Conservation (phyloP, 345 rosid genomes). For the Psidium guajava region DNA sequence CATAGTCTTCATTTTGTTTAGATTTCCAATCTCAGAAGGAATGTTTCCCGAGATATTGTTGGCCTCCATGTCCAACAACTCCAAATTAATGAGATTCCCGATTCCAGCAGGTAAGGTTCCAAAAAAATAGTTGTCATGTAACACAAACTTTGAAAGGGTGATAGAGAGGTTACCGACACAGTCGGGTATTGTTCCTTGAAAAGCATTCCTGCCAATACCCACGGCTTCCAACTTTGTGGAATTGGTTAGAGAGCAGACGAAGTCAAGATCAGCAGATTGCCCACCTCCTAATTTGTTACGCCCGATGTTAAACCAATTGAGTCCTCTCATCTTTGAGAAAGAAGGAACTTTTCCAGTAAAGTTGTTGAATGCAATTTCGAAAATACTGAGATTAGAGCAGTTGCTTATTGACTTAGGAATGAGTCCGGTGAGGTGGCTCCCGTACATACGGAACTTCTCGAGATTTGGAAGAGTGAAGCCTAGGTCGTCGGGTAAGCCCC, state of each 20-base stretch:
- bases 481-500: slow-evolving; percentile 3
- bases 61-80: too few species aligned
- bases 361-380: not conserved
- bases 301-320: not conserved
- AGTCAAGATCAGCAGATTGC: not conserved
- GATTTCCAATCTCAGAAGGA: too few species aligned
- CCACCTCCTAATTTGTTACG: not conserved
- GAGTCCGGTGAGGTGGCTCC: not conserved
- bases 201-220: not conserved
- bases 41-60: too few species aligned
- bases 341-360: not conserved
- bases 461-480: slow-evolving; percentile 13
- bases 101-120: too few species aligned
- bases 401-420: not conserved
- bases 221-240: not conserved
- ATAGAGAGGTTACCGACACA: not conserved
- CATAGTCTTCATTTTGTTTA: too few species aligned
- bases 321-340: not conserved
- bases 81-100: too few species aligned
- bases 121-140: too few species aligned
- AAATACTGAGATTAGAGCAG: not conserved
- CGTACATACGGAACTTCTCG: fast-evolving
- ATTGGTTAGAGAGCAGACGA: slow-evolving; percentile 3
- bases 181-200: slow-evolving; percentile 1
- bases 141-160: not conserved